Conservation (phyloP, 495 filamentous ascomycete species). For the Hypoxylon fuscum region DNA sequence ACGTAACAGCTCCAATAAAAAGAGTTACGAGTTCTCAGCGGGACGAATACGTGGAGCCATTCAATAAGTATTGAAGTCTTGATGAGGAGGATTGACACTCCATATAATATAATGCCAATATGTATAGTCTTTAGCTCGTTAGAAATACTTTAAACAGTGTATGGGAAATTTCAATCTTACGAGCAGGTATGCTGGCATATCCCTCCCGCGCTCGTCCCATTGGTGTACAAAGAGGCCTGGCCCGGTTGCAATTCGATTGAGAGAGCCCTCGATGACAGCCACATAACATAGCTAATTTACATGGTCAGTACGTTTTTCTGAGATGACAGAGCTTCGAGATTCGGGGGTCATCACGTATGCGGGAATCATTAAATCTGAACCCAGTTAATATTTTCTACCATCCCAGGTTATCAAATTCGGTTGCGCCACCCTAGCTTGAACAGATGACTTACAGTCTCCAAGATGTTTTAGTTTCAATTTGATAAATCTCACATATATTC, state of each 20-base stretch:
- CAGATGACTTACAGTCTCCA: not conserved
- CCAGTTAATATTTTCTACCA: not conserved
- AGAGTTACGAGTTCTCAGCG: constrained; percentile 4
- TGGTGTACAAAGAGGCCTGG: constrained; percentile 27
- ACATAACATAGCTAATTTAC: not conserved
- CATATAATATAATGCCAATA: constrained; percentile 13
- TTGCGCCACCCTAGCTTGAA: not conserved
- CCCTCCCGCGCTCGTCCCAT: constrained; percentile 22
- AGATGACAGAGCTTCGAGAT: not conserved
- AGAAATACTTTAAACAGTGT: no score
- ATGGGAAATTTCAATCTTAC: constrained; percentile 20
- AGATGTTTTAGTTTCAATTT: not conserved
- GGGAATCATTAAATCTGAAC: not conserved
- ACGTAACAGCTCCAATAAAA: constrained; percentile 1
- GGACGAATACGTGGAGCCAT: constrained; percentile 39
- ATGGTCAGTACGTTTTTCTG: no score
- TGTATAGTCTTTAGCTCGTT: not conserved
- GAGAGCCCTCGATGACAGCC: not conserved
- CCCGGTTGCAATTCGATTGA: not conserved
- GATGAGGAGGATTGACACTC: constrained; percentile 21
- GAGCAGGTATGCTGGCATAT: constrained; percentile 4
- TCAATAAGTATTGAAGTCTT: constrained; percentile 44
- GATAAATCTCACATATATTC: not conserved
- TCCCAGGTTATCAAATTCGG: not conserved
- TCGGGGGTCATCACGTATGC: not conserved